Conservation (phyloP, 2,329 filamentous ascomycete species). For the Mollisiaceae sp. region DNA sequence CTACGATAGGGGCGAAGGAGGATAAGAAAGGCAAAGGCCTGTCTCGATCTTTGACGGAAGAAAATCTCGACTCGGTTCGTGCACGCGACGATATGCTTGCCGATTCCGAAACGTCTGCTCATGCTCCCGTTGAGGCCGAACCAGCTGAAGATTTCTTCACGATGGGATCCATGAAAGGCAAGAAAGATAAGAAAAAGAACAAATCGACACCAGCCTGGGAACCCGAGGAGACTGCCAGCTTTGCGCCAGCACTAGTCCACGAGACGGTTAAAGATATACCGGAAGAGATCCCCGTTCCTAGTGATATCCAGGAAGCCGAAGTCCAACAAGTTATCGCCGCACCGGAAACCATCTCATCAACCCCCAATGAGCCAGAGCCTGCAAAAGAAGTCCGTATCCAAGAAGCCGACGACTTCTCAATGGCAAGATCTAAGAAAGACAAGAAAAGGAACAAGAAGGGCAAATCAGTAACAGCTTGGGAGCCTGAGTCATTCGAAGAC, state of each 20-base stretch:
- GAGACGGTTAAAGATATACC: neutral
- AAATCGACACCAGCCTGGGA: conserved; percentile 26
- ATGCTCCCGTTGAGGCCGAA: conserved; percentile 15
- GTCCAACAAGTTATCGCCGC: neutral
- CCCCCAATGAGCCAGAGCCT: neutral
- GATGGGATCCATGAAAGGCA: conserved; percentile 47
- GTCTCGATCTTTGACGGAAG: conserved; percentile 16
- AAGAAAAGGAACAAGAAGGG: conserved; percentile 41
- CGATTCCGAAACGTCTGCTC: neutral
- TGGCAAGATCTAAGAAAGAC: conserved; percentile 25
- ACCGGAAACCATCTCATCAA: neutral
- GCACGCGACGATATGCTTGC: neutral
- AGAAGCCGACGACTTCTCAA: conserved; percentile 11
- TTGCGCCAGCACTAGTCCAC: neutral
- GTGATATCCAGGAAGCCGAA: neutral
- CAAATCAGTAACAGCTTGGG: conserved; percentile 18
- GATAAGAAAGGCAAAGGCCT: conserved; percentile 40
- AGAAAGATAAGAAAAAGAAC: conserved; percentile 44
- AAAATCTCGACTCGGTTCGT: conserved; percentile 11
- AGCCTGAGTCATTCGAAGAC: conserved; percentile 7
- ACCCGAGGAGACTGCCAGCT: conserved; percentile 16
- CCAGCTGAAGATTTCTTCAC: conserved; percentile 22
- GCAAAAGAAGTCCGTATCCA: neutral
- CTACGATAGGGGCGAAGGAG: conserved; percentile 44
- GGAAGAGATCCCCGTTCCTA: neutral